These are phyloP conservation scores for Geum urbanum DNA, from an alignment of 306 rosid species.

Conservation along the genomic window DNA sequence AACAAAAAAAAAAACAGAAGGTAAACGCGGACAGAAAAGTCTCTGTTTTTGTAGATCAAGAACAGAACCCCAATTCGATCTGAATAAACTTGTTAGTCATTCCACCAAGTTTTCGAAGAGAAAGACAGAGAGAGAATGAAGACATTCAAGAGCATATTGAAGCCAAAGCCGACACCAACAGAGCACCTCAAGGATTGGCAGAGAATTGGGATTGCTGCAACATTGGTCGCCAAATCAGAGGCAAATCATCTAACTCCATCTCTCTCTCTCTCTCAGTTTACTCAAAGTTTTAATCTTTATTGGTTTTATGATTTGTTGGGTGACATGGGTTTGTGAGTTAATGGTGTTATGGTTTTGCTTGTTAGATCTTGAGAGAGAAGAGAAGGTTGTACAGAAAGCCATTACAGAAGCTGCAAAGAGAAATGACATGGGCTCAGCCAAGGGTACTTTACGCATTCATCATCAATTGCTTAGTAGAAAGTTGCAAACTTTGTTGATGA, in stretches of 20 bases:
- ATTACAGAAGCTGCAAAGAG: slow-evolving; percentile 91
- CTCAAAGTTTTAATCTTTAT: background rate
- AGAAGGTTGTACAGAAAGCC: slow-evolving; percentile 73
- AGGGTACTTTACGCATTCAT: slow-evolving; percentile 33
- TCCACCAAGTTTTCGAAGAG: no score
- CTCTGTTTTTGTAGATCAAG: background rate
- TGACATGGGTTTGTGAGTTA: slow-evolving; percentile 12
- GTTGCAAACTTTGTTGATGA: slow-evolving; percentile 4
- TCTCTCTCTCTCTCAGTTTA: background rate
- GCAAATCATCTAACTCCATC: slow-evolving; percentile 26
- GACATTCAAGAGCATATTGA: slow-evolving; percentile 64
- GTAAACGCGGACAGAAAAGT: slow-evolving; percentile 15
- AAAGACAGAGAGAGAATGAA: slow-evolving; percentile 38
- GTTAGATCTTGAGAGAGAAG: slow-evolving; percentile 80
- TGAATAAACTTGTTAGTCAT: background rate
- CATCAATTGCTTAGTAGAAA: background rate
- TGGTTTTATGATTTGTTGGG: background rate
- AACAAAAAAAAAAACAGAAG: no score
- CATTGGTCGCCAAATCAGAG: slow-evolving; percentile 91
- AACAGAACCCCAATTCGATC: background rate
- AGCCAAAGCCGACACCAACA: slow-evolving; percentile 68
- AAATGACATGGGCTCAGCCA: slow-evolving; percentile 88
- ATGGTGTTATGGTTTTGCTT: slow-evolving; percentile 6
- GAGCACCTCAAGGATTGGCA: slow-evolving; percentile 81
- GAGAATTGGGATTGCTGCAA: slow-evolving; percentile 90